These are phyloP conservation scores for Trichoderma brevicompactum DNA, from an alignment of 2,329 filamentous ascomycete genomes.

Conservation along the genomic window DNA sequence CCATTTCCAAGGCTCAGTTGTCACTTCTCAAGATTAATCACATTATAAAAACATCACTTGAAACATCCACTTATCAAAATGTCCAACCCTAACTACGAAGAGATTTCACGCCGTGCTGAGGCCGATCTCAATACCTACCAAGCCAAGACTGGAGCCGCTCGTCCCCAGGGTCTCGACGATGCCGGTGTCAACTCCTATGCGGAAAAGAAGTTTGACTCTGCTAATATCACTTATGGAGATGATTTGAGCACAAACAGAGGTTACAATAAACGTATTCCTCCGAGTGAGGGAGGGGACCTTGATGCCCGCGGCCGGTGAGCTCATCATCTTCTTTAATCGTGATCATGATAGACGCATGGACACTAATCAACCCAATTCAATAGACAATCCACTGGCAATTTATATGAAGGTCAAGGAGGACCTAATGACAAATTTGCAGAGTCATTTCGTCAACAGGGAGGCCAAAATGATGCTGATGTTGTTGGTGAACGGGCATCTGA, in stretches of 20 bases:
- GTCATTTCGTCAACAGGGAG: constrained; percentile 41
- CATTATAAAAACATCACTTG: not conserved
- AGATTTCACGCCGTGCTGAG: constrained; percentile 53
- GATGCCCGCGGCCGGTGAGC: constrained; percentile 52
- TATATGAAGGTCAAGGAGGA: constrained; percentile 51
- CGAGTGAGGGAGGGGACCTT: constrained; percentile 50
- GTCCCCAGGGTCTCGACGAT: constrained; percentile 45
- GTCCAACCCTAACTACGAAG: constrained; percentile 41
- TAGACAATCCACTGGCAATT: constrained; percentile 51
- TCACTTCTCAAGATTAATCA: not conserved
- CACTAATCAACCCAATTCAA: not conserved
- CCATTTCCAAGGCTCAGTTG: not conserved
- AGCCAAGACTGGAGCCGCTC: constrained; percentile 52
- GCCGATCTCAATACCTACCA: constrained; percentile 54
- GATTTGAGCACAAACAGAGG: constrained; percentile 52
- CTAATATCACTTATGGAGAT: constrained; percentile 41
- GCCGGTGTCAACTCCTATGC: constrained; percentile 47
- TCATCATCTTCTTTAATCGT: not conserved
- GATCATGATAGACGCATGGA: not conserved
- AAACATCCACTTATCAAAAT: not conserved
- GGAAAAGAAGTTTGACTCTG: constrained; percentile 45
- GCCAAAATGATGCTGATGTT: constrained; percentile 46
- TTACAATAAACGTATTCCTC: constrained; percentile 53
- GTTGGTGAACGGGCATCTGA: constrained; percentile 36
- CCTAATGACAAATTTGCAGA: constrained; percentile 40